phyloP scores from a whole-genome alignment of 108 stramenopile genomes.

The Thalassiosira profunda region DNA sequence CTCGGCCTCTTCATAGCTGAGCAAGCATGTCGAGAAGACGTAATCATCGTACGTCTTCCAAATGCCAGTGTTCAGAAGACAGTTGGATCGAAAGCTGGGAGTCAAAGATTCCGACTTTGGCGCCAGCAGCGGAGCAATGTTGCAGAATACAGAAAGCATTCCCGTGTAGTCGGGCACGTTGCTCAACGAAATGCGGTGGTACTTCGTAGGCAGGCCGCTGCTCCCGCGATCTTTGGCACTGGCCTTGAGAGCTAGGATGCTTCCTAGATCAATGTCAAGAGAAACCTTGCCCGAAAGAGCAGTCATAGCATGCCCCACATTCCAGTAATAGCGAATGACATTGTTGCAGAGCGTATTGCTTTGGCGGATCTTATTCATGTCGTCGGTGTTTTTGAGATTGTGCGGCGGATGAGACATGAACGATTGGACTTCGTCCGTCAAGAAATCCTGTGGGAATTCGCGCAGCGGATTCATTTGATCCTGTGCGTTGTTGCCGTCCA shows the following conservation, averaged over 20 bases:
- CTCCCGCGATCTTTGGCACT: neutral
- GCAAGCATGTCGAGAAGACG: constrained; percentile 6
- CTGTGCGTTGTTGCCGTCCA: neutral
- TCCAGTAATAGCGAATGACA: constrained; percentile 26
- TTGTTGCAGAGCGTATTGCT: constrained; percentile 2
- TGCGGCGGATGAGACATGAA: constrained; percentile 18
- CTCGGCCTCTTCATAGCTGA: constrained; percentile 11
- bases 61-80: constrained; percentile 23
- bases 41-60: constrained; percentile 36
- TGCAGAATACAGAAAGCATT: neutral
- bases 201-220: neutral
- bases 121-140: constrained; percentile 14
- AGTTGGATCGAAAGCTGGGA: constrained; percentile 11
- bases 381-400: neutral
- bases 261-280: constrained; percentile 12
- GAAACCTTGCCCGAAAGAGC: neutral
- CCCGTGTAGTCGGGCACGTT: constrained; percentile 27
- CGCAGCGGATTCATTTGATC: constrained; percentile 5
- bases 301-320: constrained; percentile 8
- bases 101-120: constrained; percentile 15
- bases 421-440: constrained; percentile 10
- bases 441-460: constrained; percentile 6
- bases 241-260: constrained; percentile 12
- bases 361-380: neutral
- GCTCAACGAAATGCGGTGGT: constrained; percentile 14